Base-by-base conservation (phyloP, 2,329 filamentous ascomycete species). In the Kalaharituber pfeilii region DNA sequence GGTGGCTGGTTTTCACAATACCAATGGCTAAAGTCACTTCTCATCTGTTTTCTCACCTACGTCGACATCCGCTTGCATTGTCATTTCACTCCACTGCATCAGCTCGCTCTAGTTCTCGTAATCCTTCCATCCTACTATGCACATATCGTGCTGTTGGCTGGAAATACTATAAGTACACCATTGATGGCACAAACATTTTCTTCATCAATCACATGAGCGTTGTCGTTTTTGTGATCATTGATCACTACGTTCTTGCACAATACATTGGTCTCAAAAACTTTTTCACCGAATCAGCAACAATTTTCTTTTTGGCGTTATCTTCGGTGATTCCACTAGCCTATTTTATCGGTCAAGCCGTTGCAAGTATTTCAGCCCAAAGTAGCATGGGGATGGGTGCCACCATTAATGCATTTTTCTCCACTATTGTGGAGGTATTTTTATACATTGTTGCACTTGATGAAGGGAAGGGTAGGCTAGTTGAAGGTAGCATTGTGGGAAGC, bases 131-230 rank as follows among this genome's bases (percentile, higher is more conserved):
- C 57, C 73, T 98, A 18, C 75, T 98, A 29, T 98, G 91, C 75
- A 98, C 91, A 5, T 98, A 98, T 70, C 84, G 93, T 56, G 91
- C 91, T 44, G 89, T 93, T 11, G 91, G 91, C 11, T 75, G 80
- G 62, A 89, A 89, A 68, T 98, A 98, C 72, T 98, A 93, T 89
- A 98, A 98, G 70, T 98, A 98, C 70, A 98, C 91, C 3, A 75
- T 98, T 56, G 91, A 98, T 66, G 93, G 91, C 53, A 98, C 91
- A 57, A 98, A 98, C 70, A 94, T 98, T 66, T 96, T 98, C 71
- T 79, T 98, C 61, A 95, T 98, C 73, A 98, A 98, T 67, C 77
- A 98, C 55, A 86, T 96, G 71, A 83, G 80, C 11, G 78, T 98
- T 18, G 91, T 98, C n/a, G 72, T 85, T 24, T 95, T 98, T 66